phyloP scores from a whole-genome alignment of 139 green algal species.

The Chlorella sp. region DNA sequence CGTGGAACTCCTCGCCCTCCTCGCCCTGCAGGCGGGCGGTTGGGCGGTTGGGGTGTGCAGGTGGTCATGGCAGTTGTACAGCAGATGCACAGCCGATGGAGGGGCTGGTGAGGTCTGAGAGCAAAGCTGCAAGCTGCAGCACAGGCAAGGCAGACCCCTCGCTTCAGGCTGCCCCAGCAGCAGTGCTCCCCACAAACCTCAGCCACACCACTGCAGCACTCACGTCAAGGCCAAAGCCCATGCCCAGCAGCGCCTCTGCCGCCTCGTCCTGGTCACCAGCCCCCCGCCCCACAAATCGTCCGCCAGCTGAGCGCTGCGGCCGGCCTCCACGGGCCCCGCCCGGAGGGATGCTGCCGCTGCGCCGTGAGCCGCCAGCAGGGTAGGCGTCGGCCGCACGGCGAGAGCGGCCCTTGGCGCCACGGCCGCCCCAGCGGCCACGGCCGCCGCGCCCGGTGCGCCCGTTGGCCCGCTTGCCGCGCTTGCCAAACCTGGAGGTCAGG shows the following conservation, averaged over 20 bases:
- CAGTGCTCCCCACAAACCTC: too few species aligned
- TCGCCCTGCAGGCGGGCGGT: constrained; percentile 32
- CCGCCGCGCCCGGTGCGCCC: constrained; percentile 4
- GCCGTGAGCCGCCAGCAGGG: too few species aligned
- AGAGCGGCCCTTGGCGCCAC: constrained; percentile 1
- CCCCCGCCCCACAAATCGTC: not conserved
- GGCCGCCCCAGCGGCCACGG: constrained; percentile 22
- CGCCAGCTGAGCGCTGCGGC: constrained; percentile 15
- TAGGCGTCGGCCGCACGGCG: too few species aligned
- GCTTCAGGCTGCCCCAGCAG: too few species aligned
- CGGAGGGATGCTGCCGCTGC: not conserved
- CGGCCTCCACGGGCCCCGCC: constrained; percentile 14
- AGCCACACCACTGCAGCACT: too few species aligned
- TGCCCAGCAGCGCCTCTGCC: constrained; percentile 79
- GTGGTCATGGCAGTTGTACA: too few species aligned
- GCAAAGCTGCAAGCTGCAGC: too few species aligned
- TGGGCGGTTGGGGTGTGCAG: too few species aligned
- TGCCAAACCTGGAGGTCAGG: not conserved
- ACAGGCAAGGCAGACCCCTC: too few species aligned
- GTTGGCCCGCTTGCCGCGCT: constrained; percentile 36
- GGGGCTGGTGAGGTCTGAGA: too few species aligned
- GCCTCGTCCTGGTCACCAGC: constrained; percentile 69
- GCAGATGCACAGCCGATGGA: too few species aligned
- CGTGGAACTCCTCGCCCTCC: constrained; percentile 37
- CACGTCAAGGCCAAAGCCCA: constrained; percentile 58